phyloP scores from a whole-genome alignment of 305 asterid species.

The Rubia peregrina region DNA sequence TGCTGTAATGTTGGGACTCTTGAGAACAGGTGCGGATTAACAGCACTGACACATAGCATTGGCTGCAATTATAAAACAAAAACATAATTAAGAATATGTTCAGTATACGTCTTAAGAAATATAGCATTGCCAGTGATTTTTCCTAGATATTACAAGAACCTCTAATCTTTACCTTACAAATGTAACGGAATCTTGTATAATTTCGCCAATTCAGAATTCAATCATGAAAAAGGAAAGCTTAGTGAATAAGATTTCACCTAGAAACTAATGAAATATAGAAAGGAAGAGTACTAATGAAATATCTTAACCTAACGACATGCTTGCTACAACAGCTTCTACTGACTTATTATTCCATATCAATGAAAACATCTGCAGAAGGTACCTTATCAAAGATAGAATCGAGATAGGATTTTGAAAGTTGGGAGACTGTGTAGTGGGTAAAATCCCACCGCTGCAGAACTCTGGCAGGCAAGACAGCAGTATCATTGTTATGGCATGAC shows the following conservation, averaged over 20 bases:
- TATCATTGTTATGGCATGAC: constrained; percentile 76
- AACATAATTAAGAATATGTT: neutral
- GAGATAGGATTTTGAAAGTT: constrained; percentile 77
- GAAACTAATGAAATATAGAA: neutral
- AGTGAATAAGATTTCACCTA: too few species aligned
- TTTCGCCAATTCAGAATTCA: neutral
- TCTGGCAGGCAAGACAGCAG: constrained; percentile 81
- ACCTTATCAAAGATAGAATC: constrained; percentile 92
- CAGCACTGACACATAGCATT: constrained; percentile 97
- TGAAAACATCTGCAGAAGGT: constrained; percentile 2
- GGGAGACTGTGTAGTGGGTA: constrained; percentile 73
- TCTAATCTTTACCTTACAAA: neutral
- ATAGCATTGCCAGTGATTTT: neutral
- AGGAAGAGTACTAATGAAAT: too few species aligned
- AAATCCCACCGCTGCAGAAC: constrained; percentile 93
- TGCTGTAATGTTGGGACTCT: constrained; percentile 87
- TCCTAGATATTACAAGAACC: neutral
- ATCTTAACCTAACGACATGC: neutral
- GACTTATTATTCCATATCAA: neutral
- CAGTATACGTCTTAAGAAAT: neutral
- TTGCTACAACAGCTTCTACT: neutral
- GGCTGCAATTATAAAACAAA: constrained; percentile 52
- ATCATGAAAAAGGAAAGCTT: neutral
- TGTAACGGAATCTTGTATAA: neutral
- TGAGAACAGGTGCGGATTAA: constrained; percentile 73